Base-by-base conservation (phyloP, 129 eudicot species). In the Tanacetum coccineum region DNA sequence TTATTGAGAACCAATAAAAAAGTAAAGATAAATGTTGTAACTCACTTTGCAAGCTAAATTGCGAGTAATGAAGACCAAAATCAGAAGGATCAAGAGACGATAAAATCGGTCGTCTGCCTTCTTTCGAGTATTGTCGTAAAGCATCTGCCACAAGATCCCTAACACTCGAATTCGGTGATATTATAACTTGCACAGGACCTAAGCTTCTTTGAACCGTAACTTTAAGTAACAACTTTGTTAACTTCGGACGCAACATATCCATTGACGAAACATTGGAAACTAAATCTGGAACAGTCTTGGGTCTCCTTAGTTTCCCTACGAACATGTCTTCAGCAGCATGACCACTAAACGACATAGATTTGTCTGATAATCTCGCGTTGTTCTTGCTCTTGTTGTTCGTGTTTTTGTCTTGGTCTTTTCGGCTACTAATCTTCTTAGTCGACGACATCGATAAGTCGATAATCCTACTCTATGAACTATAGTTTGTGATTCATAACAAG, bases 11-110 rank as follows among this genome's bases (percentile, higher is more conserved):
- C n/a, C 21, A 7, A 14, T 8, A 13, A 6, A 25, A 17, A 51
- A 32, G 36, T 30, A 15, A 52, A 58, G 15, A 13, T 32, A 25
- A 21, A 21, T 20, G 19, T 6, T 61, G 54, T 18, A 18, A 67
- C 94, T 81, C 81, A 93, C 99, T 82, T 72, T 89, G 90, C 66
- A 93, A 85, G 84, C 96, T 93, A 80, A 89, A 93, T 71, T 89
- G 99, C 3, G 99, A 93, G 70, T 93, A 93, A 79, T 93, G 99
- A 53, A 93, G 96, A 15, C 83, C 96, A 47, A 78, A 89, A 1
- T 51, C 72, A n/a, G 81, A 61, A 3, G 87, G 62, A 61, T 75
- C 59, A 6, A 40, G 19, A 13, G 83, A 73, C 2, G 61, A 9
- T 10, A 94, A 39, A 8, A 83, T 74, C 40, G 99, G 95, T 20